Conservation (phyloP, 306 rosid species). For the Rosa persica region DNA sequence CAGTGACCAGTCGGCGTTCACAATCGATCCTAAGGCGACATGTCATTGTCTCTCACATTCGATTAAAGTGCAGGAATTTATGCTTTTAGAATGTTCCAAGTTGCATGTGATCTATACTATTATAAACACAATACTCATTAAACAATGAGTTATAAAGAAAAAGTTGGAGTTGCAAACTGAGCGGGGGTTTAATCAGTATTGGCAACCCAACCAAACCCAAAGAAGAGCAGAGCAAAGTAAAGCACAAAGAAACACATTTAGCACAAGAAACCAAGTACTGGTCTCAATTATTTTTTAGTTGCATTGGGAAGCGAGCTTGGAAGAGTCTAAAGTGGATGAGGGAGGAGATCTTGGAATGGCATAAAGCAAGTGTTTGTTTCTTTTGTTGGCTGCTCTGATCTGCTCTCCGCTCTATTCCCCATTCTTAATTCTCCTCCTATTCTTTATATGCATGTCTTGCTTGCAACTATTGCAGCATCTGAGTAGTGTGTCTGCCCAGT, state of each 20-base stretch:
- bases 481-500: slow-evolving; percentile 31
- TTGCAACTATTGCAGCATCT: slow-evolving; percentile 42
- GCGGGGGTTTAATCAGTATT: slow-evolving; percentile 19
- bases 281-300: slow-evolving; percentile 48
- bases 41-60: slow-evolving; percentile 50
- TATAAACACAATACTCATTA: slow-evolving; percentile 7
- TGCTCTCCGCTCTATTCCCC: slow-evolving; percentile 46
- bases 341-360: slow-evolving; percentile 63
- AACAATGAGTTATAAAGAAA: slow-evolving; percentile 16
- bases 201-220: slow-evolving; percentile 23
- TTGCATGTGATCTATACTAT: slow-evolving; percentile 52
- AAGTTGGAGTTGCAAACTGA: slow-evolving; percentile 21
- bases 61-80: slow-evolving; percentile 58
- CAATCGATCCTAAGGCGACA: slow-evolving; percentile 31
- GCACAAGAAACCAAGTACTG: slow-evolving; percentile 52
- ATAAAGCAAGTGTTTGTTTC: slow-evolving; percentile 87
- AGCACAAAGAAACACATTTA: slow-evolving; percentile 54
- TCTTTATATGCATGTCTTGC: slow-evolving; percentile 45
- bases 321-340: slow-evolving; percentile 61
- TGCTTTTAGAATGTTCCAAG: slow-evolving; percentile 74
- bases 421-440: slow-evolving; percentile 30
- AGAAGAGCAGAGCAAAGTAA: slow-evolving; percentile 47
- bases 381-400: slow-evolving; percentile 43
- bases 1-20: slow-evolving; percentile 67
- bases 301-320: slow-evolving; percentile 88